These are phyloP conservation scores for Trichoderma asperellum DNA, from an alignment of 2,329 filamentous ascomycete genomes.

Conservation along the genomic window DNA sequence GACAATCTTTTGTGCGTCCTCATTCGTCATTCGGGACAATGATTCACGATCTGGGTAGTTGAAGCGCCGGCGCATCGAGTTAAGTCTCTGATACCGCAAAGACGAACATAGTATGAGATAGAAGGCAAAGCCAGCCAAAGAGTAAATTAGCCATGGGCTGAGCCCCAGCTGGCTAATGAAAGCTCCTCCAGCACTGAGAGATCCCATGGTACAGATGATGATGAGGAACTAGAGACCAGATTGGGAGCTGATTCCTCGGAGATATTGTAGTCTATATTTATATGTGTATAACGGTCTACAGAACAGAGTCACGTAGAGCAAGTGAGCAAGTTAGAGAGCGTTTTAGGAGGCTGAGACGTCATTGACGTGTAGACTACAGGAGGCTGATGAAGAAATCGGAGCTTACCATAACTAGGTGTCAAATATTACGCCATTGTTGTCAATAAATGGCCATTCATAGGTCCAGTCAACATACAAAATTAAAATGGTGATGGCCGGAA, in stretches of 20 bases:
- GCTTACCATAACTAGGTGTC: no score
- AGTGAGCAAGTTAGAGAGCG: no score
- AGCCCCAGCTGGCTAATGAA: neutral
- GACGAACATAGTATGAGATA: slow-evolving; percentile 43
- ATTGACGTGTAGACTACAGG: no score
- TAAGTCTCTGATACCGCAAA: slow-evolving; percentile 44
- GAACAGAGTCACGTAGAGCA: no score
- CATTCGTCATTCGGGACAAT: slow-evolving; percentile 46
- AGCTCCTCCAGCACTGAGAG: neutral
- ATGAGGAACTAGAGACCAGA: neutral
- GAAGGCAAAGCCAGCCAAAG: slow-evolving; percentile 34
- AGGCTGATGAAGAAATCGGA: no score
- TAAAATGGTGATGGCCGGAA: no score
- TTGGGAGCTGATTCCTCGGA: neutral
- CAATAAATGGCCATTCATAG: no score
- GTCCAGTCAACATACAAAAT: no score
- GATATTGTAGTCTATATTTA: no score
- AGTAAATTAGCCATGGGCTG: slow-evolving; percentile 23
- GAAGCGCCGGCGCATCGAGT: slow-evolving; percentile 37
- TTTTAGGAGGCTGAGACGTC: no score
- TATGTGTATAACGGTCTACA: no score
- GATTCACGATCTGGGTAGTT: slow-evolving; percentile 44
- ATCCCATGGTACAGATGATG: neutral
- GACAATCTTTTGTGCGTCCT: slow-evolving; percentile 52
- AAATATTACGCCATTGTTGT: no score